phyloP scores from a whole-genome alignment of 768 basidiomycete genomes.

The Pulveroboletus sp. region DNA sequence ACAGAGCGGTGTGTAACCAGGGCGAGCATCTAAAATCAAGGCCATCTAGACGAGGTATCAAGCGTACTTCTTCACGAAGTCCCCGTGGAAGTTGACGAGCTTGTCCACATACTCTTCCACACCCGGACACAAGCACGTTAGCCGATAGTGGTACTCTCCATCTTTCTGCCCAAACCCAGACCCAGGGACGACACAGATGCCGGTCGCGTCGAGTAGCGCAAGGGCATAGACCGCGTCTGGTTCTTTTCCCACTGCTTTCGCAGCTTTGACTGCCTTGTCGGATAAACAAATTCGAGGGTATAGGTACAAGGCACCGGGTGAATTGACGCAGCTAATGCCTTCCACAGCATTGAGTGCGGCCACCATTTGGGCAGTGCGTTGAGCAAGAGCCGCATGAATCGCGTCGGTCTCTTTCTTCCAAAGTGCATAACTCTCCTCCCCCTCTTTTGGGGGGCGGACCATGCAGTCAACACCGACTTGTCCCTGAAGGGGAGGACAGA shows the following conservation, averaged over 20 bases:
- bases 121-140: conserved; percentile 93
- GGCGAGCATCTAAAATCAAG: neutral
- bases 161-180: conserved; percentile 92
- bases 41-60: conserved; percentile 7
- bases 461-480: conserved; percentile 93
- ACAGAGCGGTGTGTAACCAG: neutral
- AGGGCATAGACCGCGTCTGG: conserved; percentile 90
- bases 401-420: conserved; percentile 82
- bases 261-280: conserved; percentile 65
- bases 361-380: conserved; percentile 70
- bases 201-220: conserved; percentile 78
- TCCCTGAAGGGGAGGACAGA: conserved; percentile 87
- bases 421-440: conserved; percentile 67
- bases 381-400: conserved; percentile 70
- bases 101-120: conserved; percentile 89
- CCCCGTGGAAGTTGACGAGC: conserved; percentile 69
- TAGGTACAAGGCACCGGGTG: conserved; percentile 91
- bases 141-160: conserved; percentile 84
- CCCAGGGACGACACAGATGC: conserved; percentile 92
- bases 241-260: conserved; percentile 63
- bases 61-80: conserved; percentile 50
- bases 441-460: conserved; percentile 82
- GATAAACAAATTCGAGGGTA: conserved; percentile 82
- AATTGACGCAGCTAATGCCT: conserved; percentile 87
- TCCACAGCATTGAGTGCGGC: conserved; percentile 73